A percentile compares a stretch with the other conserved stretches of the same genome.
These are phyloP conservation scores for Elsinoe ampelina DNA, from an alignment of 2,329 filamentous ascomycete genomes.

Conservation along the genomic window DNA sequence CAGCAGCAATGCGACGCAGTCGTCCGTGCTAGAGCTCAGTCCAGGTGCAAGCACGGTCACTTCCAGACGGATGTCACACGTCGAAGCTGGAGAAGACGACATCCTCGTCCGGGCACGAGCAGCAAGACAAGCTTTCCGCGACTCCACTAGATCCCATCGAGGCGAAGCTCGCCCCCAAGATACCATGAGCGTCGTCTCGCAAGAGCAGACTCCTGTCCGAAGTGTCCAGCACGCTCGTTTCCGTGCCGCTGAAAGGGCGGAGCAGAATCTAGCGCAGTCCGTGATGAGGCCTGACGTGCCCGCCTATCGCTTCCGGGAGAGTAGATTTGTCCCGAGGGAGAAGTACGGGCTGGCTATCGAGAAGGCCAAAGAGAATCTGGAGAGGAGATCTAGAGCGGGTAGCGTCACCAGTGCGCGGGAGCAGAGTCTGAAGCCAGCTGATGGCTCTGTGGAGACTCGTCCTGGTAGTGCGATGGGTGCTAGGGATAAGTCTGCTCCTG, in stretches of 20 bases:
- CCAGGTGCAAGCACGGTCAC: neutral
- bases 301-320: constrained; percentile 29
- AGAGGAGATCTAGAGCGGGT: constrained; percentile 10
- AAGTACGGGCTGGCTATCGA: constrained; percentile 28
- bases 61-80: neutral
- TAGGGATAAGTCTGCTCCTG: neutral
- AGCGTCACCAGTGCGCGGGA: neutral
- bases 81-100: constrained; percentile 23
- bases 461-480: neutral
- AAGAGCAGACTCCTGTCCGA: neutral
- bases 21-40: constrained; percentile 6
- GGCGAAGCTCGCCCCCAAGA: neutral
- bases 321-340: constrained; percentile 29
- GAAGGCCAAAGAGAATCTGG: constrained; percentile 23
- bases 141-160: constrained; percentile 12
- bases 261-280: constrained; percentile 12
- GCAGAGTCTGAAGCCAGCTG: neutral
- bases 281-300: constrained; percentile 21
- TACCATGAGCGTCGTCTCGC: neutral
- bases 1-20: neutral
- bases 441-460: neutral
- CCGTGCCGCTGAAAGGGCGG: constrained; percentile 19
- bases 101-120: constrained; percentile 27
- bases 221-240: constrained; percentile 23
- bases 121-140: constrained; percentile 23